Conservation (phyloP, 306 rosid species). For the Fragaria iinumae region DNA sequence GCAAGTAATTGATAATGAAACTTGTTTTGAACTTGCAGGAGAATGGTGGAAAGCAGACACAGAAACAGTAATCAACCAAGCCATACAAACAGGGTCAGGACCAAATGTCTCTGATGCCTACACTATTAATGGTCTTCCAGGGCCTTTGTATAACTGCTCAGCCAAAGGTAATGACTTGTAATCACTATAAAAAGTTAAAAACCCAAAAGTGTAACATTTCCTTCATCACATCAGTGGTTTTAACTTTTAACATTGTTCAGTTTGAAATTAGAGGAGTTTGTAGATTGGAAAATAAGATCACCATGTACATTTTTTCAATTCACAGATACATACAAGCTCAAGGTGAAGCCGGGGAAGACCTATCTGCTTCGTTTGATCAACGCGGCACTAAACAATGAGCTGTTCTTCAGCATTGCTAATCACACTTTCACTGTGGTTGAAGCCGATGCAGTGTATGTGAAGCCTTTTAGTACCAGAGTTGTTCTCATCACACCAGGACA, state of each 20-base stretch:
- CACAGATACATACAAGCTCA: constrained; percentile 56
- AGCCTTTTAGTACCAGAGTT: constrained; percentile 50
- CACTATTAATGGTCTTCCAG: constrained; percentile 75
- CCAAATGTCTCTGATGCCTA: constrained; percentile 72
- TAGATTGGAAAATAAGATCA: not conserved
- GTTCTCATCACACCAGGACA: constrained; percentile 75
- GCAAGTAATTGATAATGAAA: not conserved
- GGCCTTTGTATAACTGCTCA: constrained; percentile 54
- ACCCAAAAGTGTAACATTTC: not conserved
- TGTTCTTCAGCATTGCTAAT: constrained; percentile 74
- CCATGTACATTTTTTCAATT: constrained; percentile 5
- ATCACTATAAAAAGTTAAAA: not conserved
- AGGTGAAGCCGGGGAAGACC: constrained; percentile 60
- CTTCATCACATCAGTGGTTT: not conserved
- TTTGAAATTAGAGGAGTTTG: not conserved
- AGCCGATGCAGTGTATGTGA: constrained; percentile 64
- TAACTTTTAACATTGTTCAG: not conserved
- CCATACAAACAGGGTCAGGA: constrained; percentile 53
- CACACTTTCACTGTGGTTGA: constrained; percentile 67
- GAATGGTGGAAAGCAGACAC: constrained; percentile 88
- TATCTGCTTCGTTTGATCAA: constrained; percentile 57
- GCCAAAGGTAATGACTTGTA: constrained; percentile 39
- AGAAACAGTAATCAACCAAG: constrained; percentile 62
- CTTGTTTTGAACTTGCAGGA: constrained; percentile 38
- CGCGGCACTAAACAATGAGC: constrained; percentile 65